Percentiles rank a stretch among this genome's conserved stretches.
Conservation (phyloP, 768 basidiomycete species). For the Cubamyces lactineus region DNA sequence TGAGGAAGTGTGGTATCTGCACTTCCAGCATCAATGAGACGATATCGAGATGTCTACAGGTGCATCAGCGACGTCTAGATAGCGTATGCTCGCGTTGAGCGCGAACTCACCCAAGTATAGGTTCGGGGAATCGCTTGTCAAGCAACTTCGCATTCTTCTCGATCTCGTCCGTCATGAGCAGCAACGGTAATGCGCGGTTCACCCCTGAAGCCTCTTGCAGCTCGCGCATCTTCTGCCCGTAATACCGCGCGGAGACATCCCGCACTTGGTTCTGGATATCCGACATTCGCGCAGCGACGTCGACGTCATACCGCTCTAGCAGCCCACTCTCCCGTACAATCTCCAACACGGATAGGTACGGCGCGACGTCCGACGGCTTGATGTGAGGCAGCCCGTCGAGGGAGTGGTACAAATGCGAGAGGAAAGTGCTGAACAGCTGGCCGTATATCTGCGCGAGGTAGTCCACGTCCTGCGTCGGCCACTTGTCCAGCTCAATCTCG, state of each 20-base stretch:
- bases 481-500: conserved; percentile 72
- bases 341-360: conserved; percentile 69
- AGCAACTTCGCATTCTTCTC: conserved; percentile 84
- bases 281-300: conserved; percentile 63
- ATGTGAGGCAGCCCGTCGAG: conserved; percentile 77
- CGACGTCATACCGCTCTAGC: conserved; percentile 73
- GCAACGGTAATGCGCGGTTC: conserved; percentile 78
- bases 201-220: conserved; percentile 72
- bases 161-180: conserved; percentile 86
- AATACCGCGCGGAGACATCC: conserved; percentile 61
- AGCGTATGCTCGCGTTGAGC: background rate
- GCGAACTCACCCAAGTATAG: conserved; percentile 70
- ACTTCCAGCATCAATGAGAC: conserved; percentile 76
- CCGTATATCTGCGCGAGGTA: conserved; percentile 70
- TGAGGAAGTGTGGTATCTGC: conserved; percentile 64
- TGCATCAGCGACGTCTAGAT: background rate
- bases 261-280: conserved; percentile 72
- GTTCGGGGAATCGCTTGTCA: conserved; percentile 86
- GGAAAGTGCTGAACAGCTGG: conserved; percentile 82
- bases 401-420: conserved; percentile 81
- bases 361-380: conserved; percentile 70
- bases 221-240: conserved; percentile 63
- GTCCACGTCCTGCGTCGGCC: conserved; percentile 86
- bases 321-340: conserved; percentile 70
- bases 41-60: conserved; percentile 66